Percentiles rank a stretch among this genome's conserved stretches.
Evolutionary conservation across 306 rosid species (phyloP).

Genomic region (Psophocarpus tetragonolobus): DNA sequence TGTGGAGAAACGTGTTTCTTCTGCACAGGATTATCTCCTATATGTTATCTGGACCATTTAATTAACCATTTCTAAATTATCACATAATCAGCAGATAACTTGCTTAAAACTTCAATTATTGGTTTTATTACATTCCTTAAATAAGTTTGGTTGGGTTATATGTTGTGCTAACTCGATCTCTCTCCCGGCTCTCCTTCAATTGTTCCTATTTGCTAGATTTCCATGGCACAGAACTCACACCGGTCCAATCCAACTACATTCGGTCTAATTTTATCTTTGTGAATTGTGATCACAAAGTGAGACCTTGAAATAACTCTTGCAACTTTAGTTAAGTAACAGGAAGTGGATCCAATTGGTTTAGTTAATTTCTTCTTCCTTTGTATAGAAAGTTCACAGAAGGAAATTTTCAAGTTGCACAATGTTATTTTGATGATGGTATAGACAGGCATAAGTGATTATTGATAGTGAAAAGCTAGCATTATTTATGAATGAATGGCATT

Average conservation of each 20-base stretch:
- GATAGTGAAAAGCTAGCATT: not conserved
- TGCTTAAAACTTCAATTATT: not conserved
- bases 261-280: not conserved
- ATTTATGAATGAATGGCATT: slow-evolving; percentile 26
- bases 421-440: not conserved
- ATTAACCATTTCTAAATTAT: not conserved
- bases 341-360: not conserved
- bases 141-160: not conserved
- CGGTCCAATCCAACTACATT: not conserved
- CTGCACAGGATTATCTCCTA: not conserved
- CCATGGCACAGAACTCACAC: not conserved
- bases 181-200: not conserved
- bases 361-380: not conserved
- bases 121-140: not conserved
- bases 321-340: not conserved
- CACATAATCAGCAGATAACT: not conserved
- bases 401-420: not conserved
- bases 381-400: not conserved
- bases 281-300: not conserved
- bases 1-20: not conserved
- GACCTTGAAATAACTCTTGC: not conserved
- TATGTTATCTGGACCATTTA: not conserved
- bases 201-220: too few relatives aligned
- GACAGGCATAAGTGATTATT: not conserved
- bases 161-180: not conserved